Evolutionary conservation across 106 monocot genomes (phyloP).

Genomic region (Acorus calamus): DNA sequence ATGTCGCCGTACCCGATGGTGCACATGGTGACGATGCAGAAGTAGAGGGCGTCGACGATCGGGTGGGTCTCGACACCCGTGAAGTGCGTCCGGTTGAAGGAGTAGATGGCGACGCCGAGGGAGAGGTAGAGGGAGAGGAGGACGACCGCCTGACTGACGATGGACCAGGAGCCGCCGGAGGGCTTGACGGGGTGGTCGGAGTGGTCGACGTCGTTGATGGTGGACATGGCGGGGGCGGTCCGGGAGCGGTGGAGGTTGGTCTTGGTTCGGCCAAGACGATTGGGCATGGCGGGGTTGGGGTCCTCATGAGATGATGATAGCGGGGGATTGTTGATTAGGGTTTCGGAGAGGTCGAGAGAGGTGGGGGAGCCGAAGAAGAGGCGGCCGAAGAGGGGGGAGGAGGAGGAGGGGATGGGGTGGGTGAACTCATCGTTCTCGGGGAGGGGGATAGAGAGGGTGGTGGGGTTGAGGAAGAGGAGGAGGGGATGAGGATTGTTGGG

Average conservation of each 20-base stretch:
- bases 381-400: slow-evolving; percentile 1
- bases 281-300: background rate
- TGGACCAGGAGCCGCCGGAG: slow-evolving; percentile 3
- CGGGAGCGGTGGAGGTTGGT: background rate
- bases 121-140: slow-evolving; percentile 56
- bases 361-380: slow-evolving; percentile 8
- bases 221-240: background rate
- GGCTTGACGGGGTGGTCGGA: slow-evolving; percentile 14
- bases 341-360: slow-evolving; percentile 3
- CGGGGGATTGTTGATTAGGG: too few species aligned
- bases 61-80: slow-evolving; percentile 42
- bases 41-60: slow-evolving; percentile 74
- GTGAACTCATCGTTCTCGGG: slow-evolving; percentile 43
- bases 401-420: slow-evolving; percentile 13
- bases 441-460: slow-evolving; percentile 20
- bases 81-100: slow-evolving; percentile 37
- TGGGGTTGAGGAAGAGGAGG: background rate
- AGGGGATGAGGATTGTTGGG: background rate
- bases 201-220: slow-evolving; percentile 49
- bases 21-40: slow-evolving; percentile 94
- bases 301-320: background rate
- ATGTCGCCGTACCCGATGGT: slow-evolving; percentile 96
- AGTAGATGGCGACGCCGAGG: slow-evolving; percentile 58
- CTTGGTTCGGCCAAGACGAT: background rate
- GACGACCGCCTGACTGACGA: slow-evolving; percentile 42